These are phyloP conservation scores for Aspergillus piperis DNA, from an alignment of 2,329 filamentous ascomycete genomes.

Conservation along the genomic window DNA sequence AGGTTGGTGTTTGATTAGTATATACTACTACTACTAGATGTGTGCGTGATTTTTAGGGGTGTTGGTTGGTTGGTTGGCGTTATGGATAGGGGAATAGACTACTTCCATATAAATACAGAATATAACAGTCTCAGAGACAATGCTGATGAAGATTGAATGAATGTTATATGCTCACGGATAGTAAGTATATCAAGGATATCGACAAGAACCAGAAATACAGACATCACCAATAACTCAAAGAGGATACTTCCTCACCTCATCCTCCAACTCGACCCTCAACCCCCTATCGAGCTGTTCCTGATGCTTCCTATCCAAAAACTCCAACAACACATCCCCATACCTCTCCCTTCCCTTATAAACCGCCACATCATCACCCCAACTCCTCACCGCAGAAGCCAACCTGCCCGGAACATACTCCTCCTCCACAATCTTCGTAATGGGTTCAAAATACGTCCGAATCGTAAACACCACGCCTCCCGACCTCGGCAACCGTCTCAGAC, in stretches of 20 bases:
- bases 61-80: not conserved
- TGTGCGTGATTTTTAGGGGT: not conserved
- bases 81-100: not conserved
- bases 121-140: too few relatives aligned
- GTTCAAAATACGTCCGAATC: constrained; percentile 77
- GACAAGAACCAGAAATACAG: constrained; percentile 43
- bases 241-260: constrained; percentile 64
- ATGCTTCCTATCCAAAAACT: constrained; percentile 75
- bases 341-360: constrained; percentile 76
- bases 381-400: constrained; percentile 74
- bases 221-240: constrained; percentile 37
- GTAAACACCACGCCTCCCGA: constrained; percentile 68
- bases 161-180: not conserved
- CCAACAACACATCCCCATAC: constrained; percentile 71
- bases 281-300: constrained; percentile 70
- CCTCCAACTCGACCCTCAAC: constrained; percentile 62
- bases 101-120: too few relatives aligned
- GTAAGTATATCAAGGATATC: not conserved
- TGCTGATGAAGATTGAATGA: too few relatives aligned
- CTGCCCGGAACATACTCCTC: constrained; percentile 78
- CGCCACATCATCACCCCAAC: constrained; percentile 77
- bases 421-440: constrained; percentile 65
- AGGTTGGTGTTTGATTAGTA: not conserved
- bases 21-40: not conserved
- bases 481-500: constrained; percentile 62